phyloP scores from a whole-genome alignment of 495 filamentous ascomycete species.

The Paragyromitra xinjiangensis region DNA sequence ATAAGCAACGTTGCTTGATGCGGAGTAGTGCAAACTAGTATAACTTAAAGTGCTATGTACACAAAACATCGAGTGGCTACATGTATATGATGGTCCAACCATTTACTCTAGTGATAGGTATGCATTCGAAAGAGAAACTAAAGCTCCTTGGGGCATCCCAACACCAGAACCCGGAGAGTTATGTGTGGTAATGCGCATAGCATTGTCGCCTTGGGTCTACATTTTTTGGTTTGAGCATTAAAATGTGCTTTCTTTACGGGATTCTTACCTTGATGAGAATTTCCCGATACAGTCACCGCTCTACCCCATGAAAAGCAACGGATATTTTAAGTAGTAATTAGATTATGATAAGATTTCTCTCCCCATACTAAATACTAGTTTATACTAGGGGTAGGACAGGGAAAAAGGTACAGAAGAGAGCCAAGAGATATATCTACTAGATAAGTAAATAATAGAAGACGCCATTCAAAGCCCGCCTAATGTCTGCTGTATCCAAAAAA shows the following conservation, averaged over 20 bases:
- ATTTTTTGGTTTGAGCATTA: no score
- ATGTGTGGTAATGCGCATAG: no score
- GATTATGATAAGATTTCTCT: slow-evolving; percentile 11
- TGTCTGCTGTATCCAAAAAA: slow-evolving; percentile 20
- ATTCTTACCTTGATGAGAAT: no score
- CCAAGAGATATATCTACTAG: slow-evolving; percentile 31
- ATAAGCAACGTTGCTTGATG: background rate
- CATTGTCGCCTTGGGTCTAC: no score
- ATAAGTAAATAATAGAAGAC: slow-evolving; percentile 16
- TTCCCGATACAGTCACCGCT: background rate
- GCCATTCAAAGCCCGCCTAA: slow-evolving; percentile 24
- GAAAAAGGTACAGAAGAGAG: background rate
- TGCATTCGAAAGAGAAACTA: no score
- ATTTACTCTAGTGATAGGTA: no score
- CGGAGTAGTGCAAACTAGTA: background rate
- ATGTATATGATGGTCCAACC: background rate
- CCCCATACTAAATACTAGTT: slow-evolving; percentile 4
- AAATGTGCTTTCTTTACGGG: no score
- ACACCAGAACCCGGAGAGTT: no score
- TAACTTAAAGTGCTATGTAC: background rate
- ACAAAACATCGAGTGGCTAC: background rate
- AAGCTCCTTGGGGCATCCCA: no score
- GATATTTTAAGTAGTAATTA: slow-evolving; percentile 8
- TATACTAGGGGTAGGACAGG: background rate
- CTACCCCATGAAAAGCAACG: background rate